phyloP scores from a whole-genome alignment of 2,329 filamentous ascomycete species.

The Raffaelea deltoideospora region DNA sequence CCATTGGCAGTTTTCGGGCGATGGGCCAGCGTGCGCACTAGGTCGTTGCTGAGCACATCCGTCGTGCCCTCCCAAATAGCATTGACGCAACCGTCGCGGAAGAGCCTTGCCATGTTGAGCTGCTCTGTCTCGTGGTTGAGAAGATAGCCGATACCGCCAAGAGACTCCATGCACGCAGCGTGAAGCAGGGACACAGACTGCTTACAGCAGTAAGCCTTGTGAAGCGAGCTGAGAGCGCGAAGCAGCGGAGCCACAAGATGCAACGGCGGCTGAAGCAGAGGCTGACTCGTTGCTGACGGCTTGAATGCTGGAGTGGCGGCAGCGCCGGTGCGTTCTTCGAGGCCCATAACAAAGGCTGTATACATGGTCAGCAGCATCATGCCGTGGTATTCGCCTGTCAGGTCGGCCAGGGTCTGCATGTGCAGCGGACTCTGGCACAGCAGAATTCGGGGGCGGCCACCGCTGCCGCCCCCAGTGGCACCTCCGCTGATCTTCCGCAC shows the following conservation, averaged over 20 bases:
- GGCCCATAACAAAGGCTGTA: constrained; percentile 36
- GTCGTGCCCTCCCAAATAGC: constrained; percentile 53
- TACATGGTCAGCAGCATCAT: constrained; percentile 41
- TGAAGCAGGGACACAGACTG: constrained; percentile 32
- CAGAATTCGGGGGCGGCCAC: constrained; percentile 26
- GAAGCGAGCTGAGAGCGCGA: constrained; percentile 41
- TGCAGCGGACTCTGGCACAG: constrained; percentile 40
- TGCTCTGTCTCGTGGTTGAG: constrained; percentile 45
- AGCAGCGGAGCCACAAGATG: constrained; percentile 28
- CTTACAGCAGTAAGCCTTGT: constrained; percentile 43
- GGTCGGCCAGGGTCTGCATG: constrained; percentile 39
- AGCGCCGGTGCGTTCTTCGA: constrained; percentile 21
- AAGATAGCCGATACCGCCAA: constrained; percentile 53
- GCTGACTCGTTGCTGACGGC: neutral
- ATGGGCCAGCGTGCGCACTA: constrained; percentile 31
- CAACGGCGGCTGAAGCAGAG: constrained; percentile 17
- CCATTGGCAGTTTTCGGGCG: constrained; percentile 22
- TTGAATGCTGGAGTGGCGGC: neutral
- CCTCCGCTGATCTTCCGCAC: constrained; percentile 39
- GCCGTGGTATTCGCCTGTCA: constrained; percentile 39
- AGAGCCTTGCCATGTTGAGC: constrained; percentile 50
- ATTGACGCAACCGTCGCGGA: constrained; percentile 47
- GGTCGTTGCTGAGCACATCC: constrained; percentile 47
- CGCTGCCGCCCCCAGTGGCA: constrained; percentile 16
- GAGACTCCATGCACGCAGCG: constrained; percentile 43